Base-by-base conservation (phyloP, 1,284 basidiomycete genomes). In the Cutaneotrichosporon sp. region DNA sequence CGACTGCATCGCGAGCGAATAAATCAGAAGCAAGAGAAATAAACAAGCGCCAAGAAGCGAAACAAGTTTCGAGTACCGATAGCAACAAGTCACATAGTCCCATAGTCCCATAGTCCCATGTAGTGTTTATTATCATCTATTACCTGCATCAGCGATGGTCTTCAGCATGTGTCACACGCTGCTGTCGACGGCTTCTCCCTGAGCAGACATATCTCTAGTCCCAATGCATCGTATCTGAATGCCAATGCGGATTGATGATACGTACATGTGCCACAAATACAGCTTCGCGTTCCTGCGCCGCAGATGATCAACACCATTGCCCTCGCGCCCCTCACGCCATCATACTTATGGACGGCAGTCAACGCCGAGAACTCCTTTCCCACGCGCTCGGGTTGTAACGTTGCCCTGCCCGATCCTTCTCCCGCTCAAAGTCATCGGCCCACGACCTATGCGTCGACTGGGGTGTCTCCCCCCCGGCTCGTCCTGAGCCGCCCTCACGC, bases 321-420 rank as follows among this genome's bases (percentile, higher is more conserved):
- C 26, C 47, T 26, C 47, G 31, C 30, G 26, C 50, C 26, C n/a
- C 50, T 49, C 47, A 21, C 46, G 13, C 14, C 21, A 50, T 14
- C 50, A 16, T 5, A 16, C 31, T 11, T 11, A 11, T 1, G 16
- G 30, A 8, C 7, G 2, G 26, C 51, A 18, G 6, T 53, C 51
- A 53, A n/a, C 51, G 51, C 11, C 30, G 31, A 34, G 30, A 31
- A 30, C 22, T 32, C 30, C 51, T 30, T 10, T 53, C 51, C 51
- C 51, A 22, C 26, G 21, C 50, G 14, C 32, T 22, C 18, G 34
- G 36, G 21, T 55, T 61, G 40, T 61, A 77, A n/a, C 75, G 52
- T 46, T 68, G 62, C 2, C 77, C 73, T 4, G 77, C 77, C 30
- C 66, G 65, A 55, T 75, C 75, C 63, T 77, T 76, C 58, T 75